These are phyloP conservation scores for Globisporangium recalcitrans DNA, from an alignment of 352 stramenopile species.

Conservation along the genomic window DNA sequence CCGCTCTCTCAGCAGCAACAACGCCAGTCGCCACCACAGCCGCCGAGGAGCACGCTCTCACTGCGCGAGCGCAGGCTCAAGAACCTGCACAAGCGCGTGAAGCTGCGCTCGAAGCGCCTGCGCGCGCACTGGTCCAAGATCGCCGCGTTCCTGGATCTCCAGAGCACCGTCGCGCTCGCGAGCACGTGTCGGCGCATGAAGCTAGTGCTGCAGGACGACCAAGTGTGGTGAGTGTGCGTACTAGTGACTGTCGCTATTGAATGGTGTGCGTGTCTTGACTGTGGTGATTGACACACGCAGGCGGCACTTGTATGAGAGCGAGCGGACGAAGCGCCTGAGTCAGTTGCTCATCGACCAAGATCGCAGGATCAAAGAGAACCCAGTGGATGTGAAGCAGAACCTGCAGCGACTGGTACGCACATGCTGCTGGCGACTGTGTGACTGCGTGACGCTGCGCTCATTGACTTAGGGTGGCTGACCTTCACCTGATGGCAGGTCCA, in stretches of 20 bases:
- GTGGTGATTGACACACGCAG: slow-evolving; percentile 13
- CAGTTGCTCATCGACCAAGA: slow-evolving; percentile 21
- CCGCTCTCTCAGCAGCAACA: neutral
- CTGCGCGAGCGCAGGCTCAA: slow-evolving; percentile 32
- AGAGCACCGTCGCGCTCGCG: slow-evolving; percentile 31
- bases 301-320: slow-evolving; percentile 27
- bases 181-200: slow-evolving; percentile 34
- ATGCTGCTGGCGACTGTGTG: neutral
- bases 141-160: slow-evolving; percentile 29
- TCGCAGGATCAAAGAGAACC: neutral
- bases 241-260: no score
- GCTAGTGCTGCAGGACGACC: slow-evolving; percentile 33
- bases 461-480: no score
- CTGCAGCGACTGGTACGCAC: slow-evolving; percentile 38
- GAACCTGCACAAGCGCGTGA: slow-evolving; percentile 47
- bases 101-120: slow-evolving; percentile 53
- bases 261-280: neutral
- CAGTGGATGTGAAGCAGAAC: slow-evolving; percentile 22
- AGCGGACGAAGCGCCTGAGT: slow-evolving; percentile 27
- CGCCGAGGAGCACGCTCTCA: slow-evolving; percentile 14
- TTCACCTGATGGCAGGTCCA: no score
- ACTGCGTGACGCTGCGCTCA: neutral
- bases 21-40: neutral
- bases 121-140: slow-evolving; percentile 39
- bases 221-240: slow-evolving; percentile 30